Conservation (phyloP, 2,329 filamentous ascomycete genomes). For the Sarocladium strictum region DNA sequence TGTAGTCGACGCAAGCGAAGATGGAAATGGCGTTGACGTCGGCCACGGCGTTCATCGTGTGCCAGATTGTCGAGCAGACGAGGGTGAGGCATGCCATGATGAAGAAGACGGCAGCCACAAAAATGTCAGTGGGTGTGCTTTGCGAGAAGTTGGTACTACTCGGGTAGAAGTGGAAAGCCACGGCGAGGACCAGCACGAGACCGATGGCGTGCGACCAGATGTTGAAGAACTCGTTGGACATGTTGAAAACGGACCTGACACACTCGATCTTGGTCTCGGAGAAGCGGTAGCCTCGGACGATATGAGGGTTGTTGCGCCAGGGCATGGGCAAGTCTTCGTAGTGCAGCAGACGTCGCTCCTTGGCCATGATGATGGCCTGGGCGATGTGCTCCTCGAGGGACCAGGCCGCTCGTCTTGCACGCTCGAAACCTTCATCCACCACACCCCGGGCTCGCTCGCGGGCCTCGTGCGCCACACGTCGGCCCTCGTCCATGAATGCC, state of each 20-base stretch:
- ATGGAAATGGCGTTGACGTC: conserved; percentile 85
- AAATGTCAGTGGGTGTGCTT: conserved; percentile 80
- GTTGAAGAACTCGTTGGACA: conserved; percentile 93
- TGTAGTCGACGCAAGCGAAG: conserved; percentile 98
- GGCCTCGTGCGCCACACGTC: conserved; percentile 74
- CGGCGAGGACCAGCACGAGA: conserved; percentile 75
- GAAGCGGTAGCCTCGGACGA: conserved; percentile 87
- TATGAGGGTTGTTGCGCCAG: conserved; percentile 94
- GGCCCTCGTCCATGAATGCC: conserved; percentile 70
- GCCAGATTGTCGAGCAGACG: conserved; percentile 93
- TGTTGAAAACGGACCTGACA: conserved; percentile 71
- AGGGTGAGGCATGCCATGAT: conserved; percentile 93
- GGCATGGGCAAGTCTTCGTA: conserved; percentile 89
- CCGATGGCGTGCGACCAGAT: conserved; percentile 96
- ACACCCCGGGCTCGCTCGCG: conserved; percentile 69
- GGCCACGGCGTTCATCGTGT: conserved; percentile 97
- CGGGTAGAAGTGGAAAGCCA: conserved; percentile 96
- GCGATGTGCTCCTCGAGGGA: conserved; percentile 81
- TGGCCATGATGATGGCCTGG: conserved; percentile 66
- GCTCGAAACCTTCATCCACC: conserved; percentile 74
- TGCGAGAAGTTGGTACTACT: conserved; percentile 78
- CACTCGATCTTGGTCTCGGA: conserved; percentile 87
- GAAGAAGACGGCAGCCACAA: conserved; percentile 92
- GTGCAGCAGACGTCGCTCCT: conserved; percentile 73
- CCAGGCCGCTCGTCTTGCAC: conserved; percentile 75